Percentiles rank a stretch among this genome's conserved stretches.
Evolutionary conservation across 2,329 filamentous ascomycete species (phyloP).

Genomic region (Dothideomycetidae sp.): DNA sequence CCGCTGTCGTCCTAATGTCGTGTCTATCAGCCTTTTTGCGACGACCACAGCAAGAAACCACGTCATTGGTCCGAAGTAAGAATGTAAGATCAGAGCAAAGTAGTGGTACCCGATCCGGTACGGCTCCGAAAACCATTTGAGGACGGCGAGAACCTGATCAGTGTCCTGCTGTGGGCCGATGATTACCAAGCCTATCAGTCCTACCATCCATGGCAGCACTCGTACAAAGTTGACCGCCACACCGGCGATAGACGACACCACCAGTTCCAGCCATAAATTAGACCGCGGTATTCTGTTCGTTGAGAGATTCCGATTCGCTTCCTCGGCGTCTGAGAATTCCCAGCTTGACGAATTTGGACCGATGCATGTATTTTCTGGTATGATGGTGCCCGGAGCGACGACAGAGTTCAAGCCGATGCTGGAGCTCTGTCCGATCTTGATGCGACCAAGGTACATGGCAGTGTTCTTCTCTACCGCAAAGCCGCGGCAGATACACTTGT

Average conservation of each 20-base stretch:
- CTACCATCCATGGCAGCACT: slow-evolving; percentile 30
- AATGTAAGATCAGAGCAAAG: slow-evolving; percentile 31
- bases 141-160: slow-evolving; percentile 28
- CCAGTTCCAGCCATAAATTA: slow-evolving; percentile 31
- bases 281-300: slow-evolving; percentile 26
- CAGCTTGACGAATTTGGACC: slow-evolving; percentile 45
- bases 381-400: slow-evolving; percentile 35
- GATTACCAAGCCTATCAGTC: slow-evolving; percentile 32
- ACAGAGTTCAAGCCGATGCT: slow-evolving; percentile 37
- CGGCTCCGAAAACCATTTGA: slow-evolving; percentile 37
- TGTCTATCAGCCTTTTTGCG: slow-evolving; percentile 30
- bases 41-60: slow-evolving; percentile 30
- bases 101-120: slow-evolving; percentile 38
- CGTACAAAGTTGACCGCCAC: slow-evolving; percentile 29
- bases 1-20: slow-evolving; percentile 25
- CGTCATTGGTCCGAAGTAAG: slow-evolving; percentile 30
- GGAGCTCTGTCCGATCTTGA: slow-evolving; percentile 35
- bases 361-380: slow-evolving; percentile 39
- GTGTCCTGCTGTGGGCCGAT: slow-evolving; percentile 21
- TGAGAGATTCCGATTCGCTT: slow-evolving; percentile 34
- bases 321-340: slow-evolving; percentile 35
- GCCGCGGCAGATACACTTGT: slow-evolving; percentile 36
- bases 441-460: slow-evolving; percentile 41
- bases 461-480: slow-evolving; percentile 45
- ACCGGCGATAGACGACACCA: slow-evolving; percentile 32